Evolutionary conservation across 148 eudicot genomes (phyloP).

Genomic region (Rhododendron henanense): DNA sequence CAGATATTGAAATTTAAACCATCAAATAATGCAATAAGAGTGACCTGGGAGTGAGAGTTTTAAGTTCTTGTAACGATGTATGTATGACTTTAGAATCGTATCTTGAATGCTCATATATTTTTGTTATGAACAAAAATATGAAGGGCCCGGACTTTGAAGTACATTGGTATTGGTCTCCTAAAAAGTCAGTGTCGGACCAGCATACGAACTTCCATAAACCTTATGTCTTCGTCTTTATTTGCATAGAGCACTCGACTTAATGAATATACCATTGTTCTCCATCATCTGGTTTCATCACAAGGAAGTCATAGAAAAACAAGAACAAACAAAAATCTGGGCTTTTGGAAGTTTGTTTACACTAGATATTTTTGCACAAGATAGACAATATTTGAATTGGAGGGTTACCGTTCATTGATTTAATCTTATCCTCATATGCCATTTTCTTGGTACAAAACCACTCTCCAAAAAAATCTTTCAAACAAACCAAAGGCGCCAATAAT

Average conservation of each 20-base stretch:
- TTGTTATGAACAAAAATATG: no score
- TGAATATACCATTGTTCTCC: background rate
- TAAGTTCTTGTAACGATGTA: no score
- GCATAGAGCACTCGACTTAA: background rate
- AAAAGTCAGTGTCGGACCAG: background rate
- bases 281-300: background rate
- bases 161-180: background rate
- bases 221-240: background rate
- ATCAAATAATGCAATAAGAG: no score
- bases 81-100: no score
- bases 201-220: background rate
- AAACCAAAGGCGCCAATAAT: background rate
- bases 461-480: conserved; percentile 4
- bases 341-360: background rate
- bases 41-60: no score
- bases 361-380: background rate
- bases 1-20: no score
- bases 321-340: conserved; percentile 1
- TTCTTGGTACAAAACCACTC: conserved; percentile 13
- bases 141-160: no score
- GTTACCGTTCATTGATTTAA: conserved; percentile 21
- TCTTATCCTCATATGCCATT: conserved; percentile 26
- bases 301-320: background rate
- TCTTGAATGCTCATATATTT: no score
- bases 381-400: conserved; percentile 13